Evolutionary conservation across 768 basidiomycete species (phyloP).

Genomic region (Naganishia friedmannii): DNA sequence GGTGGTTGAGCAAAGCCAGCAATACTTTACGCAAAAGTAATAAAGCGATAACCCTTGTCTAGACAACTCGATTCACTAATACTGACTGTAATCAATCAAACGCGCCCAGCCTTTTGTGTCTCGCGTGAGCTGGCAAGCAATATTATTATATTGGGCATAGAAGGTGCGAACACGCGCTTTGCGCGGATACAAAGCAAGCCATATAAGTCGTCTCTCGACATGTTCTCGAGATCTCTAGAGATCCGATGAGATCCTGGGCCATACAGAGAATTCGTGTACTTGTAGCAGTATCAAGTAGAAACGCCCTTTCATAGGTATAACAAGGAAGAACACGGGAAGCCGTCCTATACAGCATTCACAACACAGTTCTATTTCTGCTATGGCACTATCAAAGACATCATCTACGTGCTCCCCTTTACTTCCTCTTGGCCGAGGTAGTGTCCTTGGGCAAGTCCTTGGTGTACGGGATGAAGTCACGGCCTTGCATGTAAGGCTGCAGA

Average conservation of each 20-base stretch:
- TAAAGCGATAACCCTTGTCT: neutral
- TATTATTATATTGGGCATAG: too few relatives aligned
- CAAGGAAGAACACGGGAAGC: neutral
- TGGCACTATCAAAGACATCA: neutral
- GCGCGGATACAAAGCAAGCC: neutral
- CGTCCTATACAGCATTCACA: neutral
- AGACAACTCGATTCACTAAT: neutral
- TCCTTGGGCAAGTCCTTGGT: constrained; percentile 52
- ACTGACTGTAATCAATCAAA: too few relatives aligned
- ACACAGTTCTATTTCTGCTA: neutral
- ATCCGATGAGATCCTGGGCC: too few relatives aligned
- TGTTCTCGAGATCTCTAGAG: too few relatives aligned
- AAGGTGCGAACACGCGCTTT: neutral
- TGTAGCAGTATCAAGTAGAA: neutral
- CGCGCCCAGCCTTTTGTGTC: neutral
- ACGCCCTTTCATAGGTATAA: neutral
- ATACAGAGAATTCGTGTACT: too few relatives aligned
- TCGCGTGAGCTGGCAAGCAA: constrained; percentile 1
- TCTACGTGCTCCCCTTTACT: constrained; percentile 31
- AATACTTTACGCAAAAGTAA: neutral
- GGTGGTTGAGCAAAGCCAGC: neutral
- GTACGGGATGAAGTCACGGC: constrained; percentile 61
- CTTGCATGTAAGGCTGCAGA: constrained; percentile 92
- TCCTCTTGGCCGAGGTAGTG: constrained; percentile 48
- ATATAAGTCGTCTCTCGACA: neutral